phyloP scores from a whole-genome alignment of 2,329 filamentous ascomycete genomes.

The Talaromyces sp. region DNA sequence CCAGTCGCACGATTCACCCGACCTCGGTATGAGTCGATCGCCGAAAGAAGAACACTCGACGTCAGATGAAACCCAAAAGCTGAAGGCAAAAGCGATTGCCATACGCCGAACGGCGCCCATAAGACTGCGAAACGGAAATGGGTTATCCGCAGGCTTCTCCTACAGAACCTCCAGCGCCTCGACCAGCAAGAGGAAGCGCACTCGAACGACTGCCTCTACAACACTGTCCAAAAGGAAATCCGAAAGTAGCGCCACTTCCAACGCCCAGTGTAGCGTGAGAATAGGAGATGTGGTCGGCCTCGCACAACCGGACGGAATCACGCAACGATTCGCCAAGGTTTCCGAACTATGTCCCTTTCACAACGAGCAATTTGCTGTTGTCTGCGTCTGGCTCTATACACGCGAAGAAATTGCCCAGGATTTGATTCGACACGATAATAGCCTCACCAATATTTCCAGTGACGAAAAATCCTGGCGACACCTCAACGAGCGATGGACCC shows the following conservation, averaged over 20 bases:
- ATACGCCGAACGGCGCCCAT: neutral
- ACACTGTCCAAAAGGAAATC: neutral
- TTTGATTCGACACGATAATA: neutral
- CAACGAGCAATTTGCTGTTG: slow-evolving; percentile 3
- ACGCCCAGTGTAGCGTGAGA: neutral
- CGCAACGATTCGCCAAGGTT: slow-evolving; percentile 2
- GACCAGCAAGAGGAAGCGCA: neutral
- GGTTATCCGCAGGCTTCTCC: neutral
- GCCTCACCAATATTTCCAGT: neutral
- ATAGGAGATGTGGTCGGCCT: slow-evolving; percentile 2
- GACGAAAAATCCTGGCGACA: neutral
- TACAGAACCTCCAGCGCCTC: neutral
- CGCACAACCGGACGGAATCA: neutral
- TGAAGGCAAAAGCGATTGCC: neutral
- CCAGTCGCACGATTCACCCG: neutral
- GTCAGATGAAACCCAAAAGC: neutral
- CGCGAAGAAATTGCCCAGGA: slow-evolving; percentile 4
- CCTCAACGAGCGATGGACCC: neutral
- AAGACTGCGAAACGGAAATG: neutral
- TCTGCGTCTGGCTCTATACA: slow-evolving; percentile 7
- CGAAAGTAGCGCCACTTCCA: neutral
- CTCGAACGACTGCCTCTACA: neutral
- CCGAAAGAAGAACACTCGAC: neutral
- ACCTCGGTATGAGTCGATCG: neutral
- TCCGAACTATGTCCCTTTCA: slow-evolving; percentile 6